Percentiles rank a stretch among this genome's conserved stretches.
These are phyloP conservation scores for Cladosporium sphaerospermum DNA, from an alignment of 2,329 filamentous ascomycete species.

Conservation along the genomic window DNA sequence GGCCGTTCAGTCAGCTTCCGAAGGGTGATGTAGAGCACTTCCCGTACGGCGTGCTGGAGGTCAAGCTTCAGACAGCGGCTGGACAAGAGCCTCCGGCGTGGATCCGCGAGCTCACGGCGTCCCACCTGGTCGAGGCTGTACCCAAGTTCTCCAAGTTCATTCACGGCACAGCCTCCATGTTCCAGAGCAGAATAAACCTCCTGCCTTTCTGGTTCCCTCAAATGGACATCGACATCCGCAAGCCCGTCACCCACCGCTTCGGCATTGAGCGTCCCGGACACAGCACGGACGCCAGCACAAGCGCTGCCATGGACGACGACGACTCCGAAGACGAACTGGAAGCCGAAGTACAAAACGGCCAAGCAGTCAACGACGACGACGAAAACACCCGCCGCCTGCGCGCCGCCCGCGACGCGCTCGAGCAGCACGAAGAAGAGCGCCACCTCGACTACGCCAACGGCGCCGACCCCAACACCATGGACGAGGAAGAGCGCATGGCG, in stretches of 20 bases:
- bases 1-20: conserved; percentile 82
- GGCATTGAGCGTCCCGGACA: conserved; percentile 77
- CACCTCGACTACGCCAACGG: conserved; percentile 41
- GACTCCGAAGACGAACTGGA: conserved; percentile 59
- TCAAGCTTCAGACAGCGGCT: conserved; percentile 93
- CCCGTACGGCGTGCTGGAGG: conserved; percentile 91
- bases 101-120: conserved; percentile 88
- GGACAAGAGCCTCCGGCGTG: conserved; percentile 94
- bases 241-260: conserved; percentile 80
- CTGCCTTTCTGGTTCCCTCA: conserved; percentile 97
- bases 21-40: conserved; percentile 82
- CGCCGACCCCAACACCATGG: conserved; percentile 45
- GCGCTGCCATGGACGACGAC: conserved; percentile 69
- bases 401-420: conserved; percentile 44
- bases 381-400: conserved; percentile 44
- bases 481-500: conserved; percentile 78
- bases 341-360: conserved; percentile 51
- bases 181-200: conserved; percentile 79
- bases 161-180: conserved; percentile 82
- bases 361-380: conserved; percentile 29
- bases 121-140: conserved; percentile 95
- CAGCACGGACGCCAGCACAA: conserved; percentile 69
- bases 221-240: conserved; percentile 96
- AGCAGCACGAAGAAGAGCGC: conserved; percentile 45
- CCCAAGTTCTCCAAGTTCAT: conserved; percentile 99